These are phyloP conservation scores for Penicillium chermesinum DNA, from an alignment of 495 filamentous ascomycete genomes.

Conservation along the genomic window DNA sequence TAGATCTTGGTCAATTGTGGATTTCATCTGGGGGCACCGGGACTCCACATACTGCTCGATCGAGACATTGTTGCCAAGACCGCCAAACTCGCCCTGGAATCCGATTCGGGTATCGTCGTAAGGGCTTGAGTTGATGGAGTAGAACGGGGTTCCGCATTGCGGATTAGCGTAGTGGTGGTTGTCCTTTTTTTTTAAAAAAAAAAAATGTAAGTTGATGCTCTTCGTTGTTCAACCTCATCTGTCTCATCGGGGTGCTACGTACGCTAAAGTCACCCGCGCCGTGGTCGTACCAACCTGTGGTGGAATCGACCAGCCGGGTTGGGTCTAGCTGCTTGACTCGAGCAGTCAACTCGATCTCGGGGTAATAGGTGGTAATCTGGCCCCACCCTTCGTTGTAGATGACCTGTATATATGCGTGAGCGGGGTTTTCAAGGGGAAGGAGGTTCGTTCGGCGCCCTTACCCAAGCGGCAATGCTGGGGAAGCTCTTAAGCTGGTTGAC, in stretches of 20 bases:
- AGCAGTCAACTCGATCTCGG: constrained; percentile 52
- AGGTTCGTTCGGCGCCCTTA: constrained; percentile 8
- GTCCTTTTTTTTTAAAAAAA: too few relatives aligned
- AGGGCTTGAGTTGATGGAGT: constrained; percentile 49
- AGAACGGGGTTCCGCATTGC: constrained; percentile 63
- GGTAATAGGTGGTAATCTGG: constrained; percentile 44
- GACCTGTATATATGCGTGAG: constrained; percentile 30
- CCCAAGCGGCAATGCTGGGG: constrained; percentile 53
- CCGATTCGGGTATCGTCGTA: constrained; percentile 58
- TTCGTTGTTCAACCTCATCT: too few relatives aligned
- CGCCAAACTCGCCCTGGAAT: constrained; percentile 65
- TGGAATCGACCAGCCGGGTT: constrained; percentile 54
- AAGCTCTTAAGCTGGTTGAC: constrained; percentile 58
- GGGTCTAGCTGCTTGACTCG: constrained; percentile 53
- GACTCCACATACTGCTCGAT: constrained; percentile 39
- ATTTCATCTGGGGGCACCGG: background rate
- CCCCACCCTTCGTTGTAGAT: constrained; percentile 74
- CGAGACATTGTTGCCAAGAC: constrained; percentile 57
- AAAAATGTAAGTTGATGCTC: too few relatives aligned
- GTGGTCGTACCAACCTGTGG: constrained; percentile 58
- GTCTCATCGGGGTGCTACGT: constrained; percentile 12
- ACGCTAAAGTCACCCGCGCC: constrained; percentile 55
- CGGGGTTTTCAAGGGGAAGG: background rate
- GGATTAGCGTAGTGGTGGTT: constrained; percentile 70
- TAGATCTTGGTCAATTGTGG: constrained; percentile 3